These are phyloP conservation scores for Xylaria nigripes DNA, from an alignment of 495 filamentous ascomycete genomes.

Conservation along the genomic window DNA sequence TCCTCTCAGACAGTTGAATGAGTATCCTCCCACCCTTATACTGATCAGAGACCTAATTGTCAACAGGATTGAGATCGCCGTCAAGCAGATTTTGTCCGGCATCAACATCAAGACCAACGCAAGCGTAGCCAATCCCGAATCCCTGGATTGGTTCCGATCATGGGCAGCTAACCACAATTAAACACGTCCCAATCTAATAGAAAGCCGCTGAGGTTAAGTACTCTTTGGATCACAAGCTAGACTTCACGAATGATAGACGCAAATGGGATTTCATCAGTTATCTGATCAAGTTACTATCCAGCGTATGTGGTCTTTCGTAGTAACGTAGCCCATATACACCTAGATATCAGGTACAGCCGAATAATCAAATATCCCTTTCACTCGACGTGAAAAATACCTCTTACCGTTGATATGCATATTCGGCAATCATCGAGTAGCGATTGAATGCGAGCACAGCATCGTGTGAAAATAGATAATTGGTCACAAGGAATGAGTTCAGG, in stretches of 20 bases:
- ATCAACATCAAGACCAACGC: constrained; percentile 76
- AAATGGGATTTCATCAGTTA: neutral
- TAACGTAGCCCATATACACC: neutral
- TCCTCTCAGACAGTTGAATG: neutral
- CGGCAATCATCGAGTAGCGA: too few relatives aligned
- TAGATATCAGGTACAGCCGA: too few relatives aligned
- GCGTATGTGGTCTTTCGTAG: neutral
- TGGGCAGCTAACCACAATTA: constrained; percentile 48
- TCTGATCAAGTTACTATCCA: neutral
- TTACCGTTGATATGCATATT: too few relatives aligned
- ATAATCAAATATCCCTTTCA: too few relatives aligned
- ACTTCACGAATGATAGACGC: neutral
- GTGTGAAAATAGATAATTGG: too few relatives aligned
- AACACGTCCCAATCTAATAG: neutral
- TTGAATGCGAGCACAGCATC: too few relatives aligned
- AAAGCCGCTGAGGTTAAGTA: neutral
- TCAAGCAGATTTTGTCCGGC: constrained; percentile 90
- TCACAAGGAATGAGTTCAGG: too few relatives aligned
- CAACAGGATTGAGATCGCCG: constrained; percentile 70
- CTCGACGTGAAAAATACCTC: too few relatives aligned
- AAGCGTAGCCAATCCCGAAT: constrained; percentile 75
- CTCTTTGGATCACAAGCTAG: neutral
- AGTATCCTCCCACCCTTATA: neutral
- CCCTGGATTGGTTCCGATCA: constrained; percentile 72
- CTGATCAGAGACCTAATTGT: neutral